Conservation (phyloP, 169 alveolate genomes). For the Cryptosporidium ryanae region DNA sequence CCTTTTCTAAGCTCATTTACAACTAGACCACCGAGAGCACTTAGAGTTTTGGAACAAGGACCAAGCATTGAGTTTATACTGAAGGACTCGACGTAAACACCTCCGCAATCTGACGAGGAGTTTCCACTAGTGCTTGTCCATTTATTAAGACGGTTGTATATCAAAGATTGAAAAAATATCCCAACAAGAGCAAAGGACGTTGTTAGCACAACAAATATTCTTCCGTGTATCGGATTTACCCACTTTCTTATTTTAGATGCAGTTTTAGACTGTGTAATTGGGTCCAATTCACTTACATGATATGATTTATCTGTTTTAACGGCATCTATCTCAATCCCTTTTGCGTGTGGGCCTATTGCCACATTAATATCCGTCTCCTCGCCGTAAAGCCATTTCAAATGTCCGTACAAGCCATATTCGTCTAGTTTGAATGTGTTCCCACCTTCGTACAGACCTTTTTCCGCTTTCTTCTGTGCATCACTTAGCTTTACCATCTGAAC, state of each 20-base stretch:
- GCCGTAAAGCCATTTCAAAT: conserved; percentile 68
- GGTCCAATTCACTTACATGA: conserved; percentile 61
- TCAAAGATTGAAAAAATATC: conserved; percentile 55
- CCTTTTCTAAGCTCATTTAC: conserved; percentile 77
- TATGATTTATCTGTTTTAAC: conserved; percentile 43
- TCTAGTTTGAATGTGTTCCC: conserved; percentile 40
- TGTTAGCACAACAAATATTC: conserved; percentile 57
- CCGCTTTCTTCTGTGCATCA: neutral
- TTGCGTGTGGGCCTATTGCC: conserved; percentile 60
- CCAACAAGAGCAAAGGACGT: conserved; percentile 74
- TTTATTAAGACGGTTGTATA: conserved; percentile 51
- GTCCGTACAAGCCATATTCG: conserved; percentile 64
- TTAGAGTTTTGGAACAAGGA: conserved; percentile 58
- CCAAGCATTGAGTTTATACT: conserved; percentile 65
- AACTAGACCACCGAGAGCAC: conserved; percentile 73
- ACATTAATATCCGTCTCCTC: conserved; percentile 65
- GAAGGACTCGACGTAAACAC: conserved; percentile 64
- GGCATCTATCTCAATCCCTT: conserved; percentile 27
- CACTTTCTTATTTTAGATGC: conserved; percentile 52
- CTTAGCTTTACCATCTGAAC: conserved; percentile 37
- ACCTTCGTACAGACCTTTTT: neutral
- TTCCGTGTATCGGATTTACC: conserved; percentile 73
- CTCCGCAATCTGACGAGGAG: conserved; percentile 37
- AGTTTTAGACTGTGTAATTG: conserved; percentile 44
- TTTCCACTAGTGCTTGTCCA: conserved; percentile 12